These are phyloP conservation scores for Onygena corvina DNA, from an alignment of 2,329 filamentous ascomycete genomes.

Conservation along the genomic window DNA sequence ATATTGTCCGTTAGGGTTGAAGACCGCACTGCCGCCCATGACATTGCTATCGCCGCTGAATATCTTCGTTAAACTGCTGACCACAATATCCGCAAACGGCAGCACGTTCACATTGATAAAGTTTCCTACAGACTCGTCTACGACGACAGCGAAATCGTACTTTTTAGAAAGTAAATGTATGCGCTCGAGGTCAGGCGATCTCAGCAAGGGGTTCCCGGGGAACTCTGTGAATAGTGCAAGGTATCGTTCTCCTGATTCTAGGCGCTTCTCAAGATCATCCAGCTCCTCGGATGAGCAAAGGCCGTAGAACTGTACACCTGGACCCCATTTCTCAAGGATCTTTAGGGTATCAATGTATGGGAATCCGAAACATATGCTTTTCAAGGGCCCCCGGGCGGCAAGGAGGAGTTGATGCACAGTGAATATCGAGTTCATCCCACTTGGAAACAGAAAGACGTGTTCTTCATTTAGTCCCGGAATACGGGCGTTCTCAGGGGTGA, in stretches of 20 bases:
- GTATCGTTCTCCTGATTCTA: conserved; percentile 61
- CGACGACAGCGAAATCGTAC: conserved; percentile 78
- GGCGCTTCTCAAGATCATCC: conserved; percentile 64
- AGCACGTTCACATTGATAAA: conserved; percentile 93
- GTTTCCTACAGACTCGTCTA: conserved; percentile 94
- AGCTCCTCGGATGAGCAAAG: conserved; percentile 64
- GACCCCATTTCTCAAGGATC: conserved; percentile 85
- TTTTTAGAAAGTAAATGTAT: conserved; percentile 67
- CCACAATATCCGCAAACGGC: conserved; percentile 77
- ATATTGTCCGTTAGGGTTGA: conserved; percentile 56
- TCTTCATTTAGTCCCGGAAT: conserved; percentile 57
- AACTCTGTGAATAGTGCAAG: conserved; percentile 89
- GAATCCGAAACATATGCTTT: conserved; percentile 90
- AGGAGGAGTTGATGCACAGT: conserved; percentile 68
- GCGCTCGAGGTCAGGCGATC: conserved; percentile 69
- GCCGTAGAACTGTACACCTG: conserved; percentile 80
- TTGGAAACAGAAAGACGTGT: conserved; percentile 80
- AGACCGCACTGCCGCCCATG: conserved; percentile 69
- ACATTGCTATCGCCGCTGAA: conserved; percentile 97
- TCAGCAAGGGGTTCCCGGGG: conserved; percentile 79
- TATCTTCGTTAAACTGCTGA: conserved; percentile 90
- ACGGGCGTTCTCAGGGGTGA: conserved; percentile 24
- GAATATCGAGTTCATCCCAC: conserved; percentile 93
- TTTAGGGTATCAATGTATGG: conserved; percentile 96
- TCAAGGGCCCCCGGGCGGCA: conserved; percentile 48